phyloP scores from a whole-genome alignment of 2,329 filamentous ascomycete species.

The Ophiostoma australiae region DNA sequence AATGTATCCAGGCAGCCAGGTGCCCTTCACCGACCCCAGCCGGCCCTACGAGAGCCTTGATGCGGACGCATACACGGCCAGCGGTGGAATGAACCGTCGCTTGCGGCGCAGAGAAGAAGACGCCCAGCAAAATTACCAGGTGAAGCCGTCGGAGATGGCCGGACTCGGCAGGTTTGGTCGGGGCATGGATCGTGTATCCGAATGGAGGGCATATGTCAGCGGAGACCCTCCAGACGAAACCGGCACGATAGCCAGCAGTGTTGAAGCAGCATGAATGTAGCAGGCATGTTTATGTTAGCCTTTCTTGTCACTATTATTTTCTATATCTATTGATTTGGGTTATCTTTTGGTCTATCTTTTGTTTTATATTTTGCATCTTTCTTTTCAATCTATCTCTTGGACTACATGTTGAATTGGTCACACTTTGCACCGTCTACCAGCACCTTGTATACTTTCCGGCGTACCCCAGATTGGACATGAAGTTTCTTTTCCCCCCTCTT shows the following conservation, averaged over 20 bases:
- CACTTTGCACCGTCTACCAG: background rate
- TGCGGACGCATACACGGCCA: background rate
- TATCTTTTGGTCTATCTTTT: background rate
- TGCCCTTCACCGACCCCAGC: slow-evolving; percentile 6
- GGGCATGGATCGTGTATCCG: slow-evolving; percentile 45
- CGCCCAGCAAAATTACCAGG: slow-evolving; percentile 26
- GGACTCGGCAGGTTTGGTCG: slow-evolving; percentile 44
- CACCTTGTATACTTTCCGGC: background rate
- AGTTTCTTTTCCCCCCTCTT: background rate
- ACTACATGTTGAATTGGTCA: background rate
- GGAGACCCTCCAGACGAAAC: slow-evolving; percentile 38
- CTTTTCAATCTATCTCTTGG: background rate
- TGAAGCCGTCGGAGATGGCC: slow-evolving; percentile 42
- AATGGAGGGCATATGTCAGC: slow-evolving; percentile 47
- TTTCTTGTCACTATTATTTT: background rate
- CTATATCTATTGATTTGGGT: background rate
- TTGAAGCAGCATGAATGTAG: background rate
- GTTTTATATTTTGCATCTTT: background rate
- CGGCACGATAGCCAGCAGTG: background rate
- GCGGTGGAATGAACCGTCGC: slow-evolving; percentile 9
- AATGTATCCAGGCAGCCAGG: slow-evolving; percentile 12
- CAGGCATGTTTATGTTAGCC: background rate
- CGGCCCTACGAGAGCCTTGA: slow-evolving; percentile 20
- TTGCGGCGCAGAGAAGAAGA: slow-evolving; percentile 17
- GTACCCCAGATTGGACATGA: background rate